phyloP scores from a whole-genome alignment of 805 yeast genomes.

The Torulaspora delbrueckii region DNA sequence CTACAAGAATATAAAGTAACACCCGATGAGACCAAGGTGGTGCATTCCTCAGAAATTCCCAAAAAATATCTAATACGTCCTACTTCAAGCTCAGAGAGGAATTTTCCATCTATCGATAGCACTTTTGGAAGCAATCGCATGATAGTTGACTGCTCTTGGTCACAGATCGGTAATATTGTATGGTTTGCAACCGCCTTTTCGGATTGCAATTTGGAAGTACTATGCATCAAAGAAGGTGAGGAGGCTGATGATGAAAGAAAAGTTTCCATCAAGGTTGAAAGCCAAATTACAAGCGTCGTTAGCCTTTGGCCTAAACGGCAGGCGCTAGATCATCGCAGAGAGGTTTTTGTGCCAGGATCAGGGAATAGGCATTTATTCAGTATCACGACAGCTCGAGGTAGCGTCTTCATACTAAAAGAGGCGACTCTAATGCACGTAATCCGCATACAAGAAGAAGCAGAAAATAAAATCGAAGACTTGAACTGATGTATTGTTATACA shows the following conservation, averaged over 20 bases:
- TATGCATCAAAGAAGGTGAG: not conserved
- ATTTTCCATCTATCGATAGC: not conserved
- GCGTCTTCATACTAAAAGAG: not conserved
- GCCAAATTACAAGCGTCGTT: not conserved
- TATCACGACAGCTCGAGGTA: conserved; percentile 1
- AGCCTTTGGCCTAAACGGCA: not conserved
- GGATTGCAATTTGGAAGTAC: conserved; percentile 3
- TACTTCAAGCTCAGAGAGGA: not conserved
- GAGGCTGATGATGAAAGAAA: not conserved
- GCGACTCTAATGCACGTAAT: not conserved
- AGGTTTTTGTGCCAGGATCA: not conserved
- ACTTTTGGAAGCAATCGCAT: not conserved
- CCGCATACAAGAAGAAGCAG: not conserved
- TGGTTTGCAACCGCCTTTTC: conserved; percentile 12
- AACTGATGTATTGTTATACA: not conserved
- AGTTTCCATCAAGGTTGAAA: not conserved
- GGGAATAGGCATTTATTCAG: not conserved
- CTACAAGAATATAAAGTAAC: conserved; percentile 11
- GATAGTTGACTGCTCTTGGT: conserved; percentile 1
- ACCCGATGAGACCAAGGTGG: not conserved
- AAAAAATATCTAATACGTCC: not conserved
- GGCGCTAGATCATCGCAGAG: not conserved
- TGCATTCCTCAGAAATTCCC: not conserved
- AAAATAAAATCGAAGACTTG: not conserved
- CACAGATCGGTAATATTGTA: not conserved